Evolutionary conservation across 805 yeast species (phyloP).

Genomic region (Candida tibetensis): DNA sequence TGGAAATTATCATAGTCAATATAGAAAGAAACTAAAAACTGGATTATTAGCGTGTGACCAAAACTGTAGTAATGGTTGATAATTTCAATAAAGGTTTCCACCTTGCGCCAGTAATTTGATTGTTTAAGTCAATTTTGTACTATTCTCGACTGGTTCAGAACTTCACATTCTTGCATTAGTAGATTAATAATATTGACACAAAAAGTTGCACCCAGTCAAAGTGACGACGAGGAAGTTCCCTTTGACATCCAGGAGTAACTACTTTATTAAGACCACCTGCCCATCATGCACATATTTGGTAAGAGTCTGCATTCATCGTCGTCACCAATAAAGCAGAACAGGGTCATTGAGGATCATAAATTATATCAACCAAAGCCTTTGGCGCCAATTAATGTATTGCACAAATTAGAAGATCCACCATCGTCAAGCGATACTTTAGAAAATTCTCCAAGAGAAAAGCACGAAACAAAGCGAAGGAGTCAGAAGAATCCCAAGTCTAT

Average conservation of each 20-base stretch:
- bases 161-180: neutral
- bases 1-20: neutral
- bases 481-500: no score
- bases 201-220: neutral
- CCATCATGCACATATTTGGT: neutral
- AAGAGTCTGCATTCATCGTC: neutral
- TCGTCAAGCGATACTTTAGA: no score
- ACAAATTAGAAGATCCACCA: neutral
- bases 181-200: neutral
- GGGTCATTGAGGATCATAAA: neutral
- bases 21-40: neutral
- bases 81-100: neutral
- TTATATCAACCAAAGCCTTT: neutral
- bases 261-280: neutral
- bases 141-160: slow-evolving; percentile 1
- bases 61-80: neutral
- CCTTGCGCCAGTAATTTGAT: neutral
- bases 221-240: neutral
- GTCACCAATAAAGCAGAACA: neutral
- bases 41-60: neutral
- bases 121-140: no score
- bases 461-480: no score
- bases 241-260: neutral
- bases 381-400: neutral
- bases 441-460: no score